Evolutionary conservation across 768 basidiomycete genomes (phyloP).

Genomic region (Pisolithus sp.): DNA sequence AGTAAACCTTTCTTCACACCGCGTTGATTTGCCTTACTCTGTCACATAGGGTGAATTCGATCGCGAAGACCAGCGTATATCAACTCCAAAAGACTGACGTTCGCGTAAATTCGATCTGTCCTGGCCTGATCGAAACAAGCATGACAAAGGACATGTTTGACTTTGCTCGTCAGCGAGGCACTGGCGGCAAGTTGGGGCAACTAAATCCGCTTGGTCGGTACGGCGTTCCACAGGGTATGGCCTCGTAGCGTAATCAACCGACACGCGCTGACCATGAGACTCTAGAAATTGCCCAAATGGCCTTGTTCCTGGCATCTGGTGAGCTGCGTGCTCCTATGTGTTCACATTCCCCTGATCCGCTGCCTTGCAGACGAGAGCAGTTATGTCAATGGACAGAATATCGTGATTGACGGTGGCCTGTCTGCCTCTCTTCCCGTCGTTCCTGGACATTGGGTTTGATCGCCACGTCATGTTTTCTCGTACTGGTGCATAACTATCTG

Average conservation of each 20-base stretch:
- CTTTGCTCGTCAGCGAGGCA: constrained; percentile 69
- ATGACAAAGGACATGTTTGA: constrained; percentile 83
- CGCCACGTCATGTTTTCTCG: background rate
- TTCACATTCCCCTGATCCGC: constrained; percentile 4
- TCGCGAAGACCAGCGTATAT: constrained; percentile 77
- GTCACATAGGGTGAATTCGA: constrained; percentile 66
- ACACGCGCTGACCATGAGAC: constrained; percentile 8
- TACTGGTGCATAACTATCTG: too few species aligned
- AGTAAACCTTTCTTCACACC: constrained; percentile 22
- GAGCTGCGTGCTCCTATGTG: constrained; percentile 14
- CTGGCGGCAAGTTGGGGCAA: constrained; percentile 64
- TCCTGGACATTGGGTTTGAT: constrained; percentile 65
- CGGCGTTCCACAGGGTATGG: constrained; percentile 70
- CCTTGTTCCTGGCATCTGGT: constrained; percentile 87
- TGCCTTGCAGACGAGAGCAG: constrained; percentile 67
- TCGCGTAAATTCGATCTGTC: constrained; percentile 86
- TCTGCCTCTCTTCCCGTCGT: constrained; percentile 74
- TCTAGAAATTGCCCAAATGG: constrained; percentile 80
- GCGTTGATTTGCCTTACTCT: constrained; percentile 4
- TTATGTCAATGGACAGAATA: constrained; percentile 86
- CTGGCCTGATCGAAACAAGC: constrained; percentile 88
- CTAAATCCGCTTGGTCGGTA: constrained; percentile 80
- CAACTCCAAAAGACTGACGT: constrained; percentile 78
- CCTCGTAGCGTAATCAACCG: constrained; percentile 10
- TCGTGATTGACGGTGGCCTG: constrained; percentile 83